Evolutionary conservation across 179 eudicot species (phyloP), one percentile per base, ranked within the genome.

Genomic region (Silene noctiflora): DNA sequence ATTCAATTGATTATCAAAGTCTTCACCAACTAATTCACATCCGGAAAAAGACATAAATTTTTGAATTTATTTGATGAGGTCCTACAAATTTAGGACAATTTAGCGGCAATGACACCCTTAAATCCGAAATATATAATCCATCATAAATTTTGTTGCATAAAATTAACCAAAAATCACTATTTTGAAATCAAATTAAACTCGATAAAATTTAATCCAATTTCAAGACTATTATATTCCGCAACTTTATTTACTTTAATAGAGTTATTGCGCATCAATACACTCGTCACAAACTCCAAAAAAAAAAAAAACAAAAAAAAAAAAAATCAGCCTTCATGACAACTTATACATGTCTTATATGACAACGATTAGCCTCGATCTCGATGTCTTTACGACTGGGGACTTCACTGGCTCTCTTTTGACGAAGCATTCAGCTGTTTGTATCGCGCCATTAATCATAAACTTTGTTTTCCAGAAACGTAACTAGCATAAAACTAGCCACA

Each of bases 321-420:
- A 62, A 9, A 0, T 62, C 66, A 8, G 10, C 22, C 10, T 19
- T 60, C 29, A 20, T 3, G 17, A 60, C 65, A 6, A 1, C 4
- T 1, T 11, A 64, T 1, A 64, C 33, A 27, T 27, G 29, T 27
- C 29, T 27, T 27, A 33, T n/a, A 65, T 25, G 44, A 64, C 53
- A 53, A 73, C 44, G 5, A 69, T 16, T 24, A 69, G 82, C 82
- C 82, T 80, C 76, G n/a, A 24, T 71, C 83, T 70, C 79, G 29
- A 25, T 75, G 19, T 71, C 74, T 27, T 27, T 71, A 64, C 35
- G 62, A 61, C 75, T 25, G 16, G 76, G 29, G 76, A 39, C 17
- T 69, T 79, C 82, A 79, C 69, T 64, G 82, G 82, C 78, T 73
- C 59, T 61, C 4, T 1, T 2, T 63, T 35, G 7, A 6, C 1